Base-by-base conservation (phyloP, 2,329 filamentous ascomycete genomes). In the Xylaria sp. region DNA sequence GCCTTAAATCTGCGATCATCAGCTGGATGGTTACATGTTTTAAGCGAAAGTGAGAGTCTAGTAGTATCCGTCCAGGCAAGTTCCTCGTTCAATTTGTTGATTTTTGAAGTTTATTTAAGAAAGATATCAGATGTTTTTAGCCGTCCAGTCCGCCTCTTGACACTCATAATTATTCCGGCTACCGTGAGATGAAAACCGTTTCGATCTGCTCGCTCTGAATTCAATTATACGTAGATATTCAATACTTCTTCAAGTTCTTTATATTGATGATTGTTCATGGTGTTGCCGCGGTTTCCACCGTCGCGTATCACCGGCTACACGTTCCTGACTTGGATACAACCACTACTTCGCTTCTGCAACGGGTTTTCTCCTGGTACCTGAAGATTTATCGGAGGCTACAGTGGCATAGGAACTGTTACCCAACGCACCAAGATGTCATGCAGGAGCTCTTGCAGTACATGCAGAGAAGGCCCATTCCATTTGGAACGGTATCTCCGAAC, bases 401-500 rank as follows among this genome's bases (percentile, higher is more conserved):
- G 16, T 13, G 11, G 16, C 29, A 13, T 13, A 34, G 29, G 11
- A 7, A 13, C 29, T 34, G 3, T 13, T 34, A 11, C 11, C 11
- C 5, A 26, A 26, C 11, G 24, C 24, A 26, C 24, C 24, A 34
- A n/a, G 3, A 52, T 52, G 44, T n/a, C 50, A 39, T 20, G 34
- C 29, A 18, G 24, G 5, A 20, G 3, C 7, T 44, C 45, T n/a
- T 21, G 22, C 20, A 46, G 45, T n/a, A 22, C 42, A 19, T 46
- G 41, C 21, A 18, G 44, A 17, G 50, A 50, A 8, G 56, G 20
- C 19, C 44, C 49, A n/a, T 50, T 59, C 29, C 18, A 49, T 16
- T 52, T 61, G 11, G 48, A 61, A 46, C 52, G 52, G 37, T 59
- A 51, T 45, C 17, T 44, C 13, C 40, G 34, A 11, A 34, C 42